Evolutionary conservation across 345 rosid genomes (phyloP).

Genomic region (Eucalyptus erythrocorys): DNA sequence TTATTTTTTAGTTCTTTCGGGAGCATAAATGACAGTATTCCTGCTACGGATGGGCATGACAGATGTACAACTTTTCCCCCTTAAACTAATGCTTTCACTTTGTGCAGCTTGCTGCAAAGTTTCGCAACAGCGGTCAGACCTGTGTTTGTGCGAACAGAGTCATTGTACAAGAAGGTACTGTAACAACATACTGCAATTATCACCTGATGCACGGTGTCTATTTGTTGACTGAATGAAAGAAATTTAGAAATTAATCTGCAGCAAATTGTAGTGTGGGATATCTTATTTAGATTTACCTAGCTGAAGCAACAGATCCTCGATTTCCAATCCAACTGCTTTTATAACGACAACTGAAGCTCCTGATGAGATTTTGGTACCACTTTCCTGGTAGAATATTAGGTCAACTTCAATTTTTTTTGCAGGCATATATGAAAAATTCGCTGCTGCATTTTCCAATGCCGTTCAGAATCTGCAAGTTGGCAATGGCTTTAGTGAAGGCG

Average conservation of each 20-base stretch:
- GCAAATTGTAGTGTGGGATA: not conserved
- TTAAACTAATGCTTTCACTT: not conserved
- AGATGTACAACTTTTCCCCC: not conserved
- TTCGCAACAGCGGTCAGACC: slow-evolving; percentile 94
- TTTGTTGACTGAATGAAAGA: not conserved
- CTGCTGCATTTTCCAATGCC: slow-evolving; percentile 71
- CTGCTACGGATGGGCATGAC: not conserved
- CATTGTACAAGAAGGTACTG: slow-evolving; percentile 89
- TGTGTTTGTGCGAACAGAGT: slow-evolving; percentile 95
- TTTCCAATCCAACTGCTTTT: not conserved
- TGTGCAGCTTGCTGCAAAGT: slow-evolving; percentile 83
- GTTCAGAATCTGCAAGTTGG: slow-evolving; percentile 88
- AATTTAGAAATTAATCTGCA: not conserved
- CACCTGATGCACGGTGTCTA: not conserved
- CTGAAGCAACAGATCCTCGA: not conserved
- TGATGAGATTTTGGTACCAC: not conserved
- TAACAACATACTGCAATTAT: not conserved
- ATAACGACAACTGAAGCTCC: not conserved
- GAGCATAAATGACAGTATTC: not conserved
- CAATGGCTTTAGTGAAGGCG: slow-evolving; percentile 84
- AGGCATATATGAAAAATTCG: slow-evolving; percentile 95
- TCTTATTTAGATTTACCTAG: not conserved
- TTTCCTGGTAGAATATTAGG: not conserved
- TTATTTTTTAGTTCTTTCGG: not conserved
- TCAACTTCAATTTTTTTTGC: not conserved